Evolutionary conservation across 1,284 basidiomycete genomes (phyloP).

Genomic region (Cryptococcus sp.): DNA sequence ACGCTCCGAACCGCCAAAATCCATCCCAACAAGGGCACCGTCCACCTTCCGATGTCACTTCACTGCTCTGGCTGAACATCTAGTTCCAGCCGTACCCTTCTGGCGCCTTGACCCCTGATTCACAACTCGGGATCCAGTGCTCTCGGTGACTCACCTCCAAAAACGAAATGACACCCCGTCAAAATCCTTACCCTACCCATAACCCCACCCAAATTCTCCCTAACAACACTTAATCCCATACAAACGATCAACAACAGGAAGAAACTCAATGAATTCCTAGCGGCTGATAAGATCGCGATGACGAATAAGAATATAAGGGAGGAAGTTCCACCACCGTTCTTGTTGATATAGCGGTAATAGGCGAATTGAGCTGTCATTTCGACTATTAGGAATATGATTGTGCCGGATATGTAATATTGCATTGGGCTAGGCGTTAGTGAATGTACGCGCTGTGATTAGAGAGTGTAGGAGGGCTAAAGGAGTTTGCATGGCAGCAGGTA

Average conservation of each 20-base stretch:
- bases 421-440: constrained; percentile 22
- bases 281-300: constrained; percentile 81
- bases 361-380: constrained; percentile 83
- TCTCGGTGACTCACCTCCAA: constrained; percentile 64
- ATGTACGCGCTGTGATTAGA: not conserved
- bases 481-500: not conserved
- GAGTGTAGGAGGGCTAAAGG: too few species aligned
- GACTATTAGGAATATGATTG: constrained; percentile 80
- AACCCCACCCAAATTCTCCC: constrained; percentile 43
- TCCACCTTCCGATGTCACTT: too few species aligned
- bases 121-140: constrained; percentile 1
- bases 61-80: too few species aligned
- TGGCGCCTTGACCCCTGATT: not conserved
- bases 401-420: constrained; percentile 89
- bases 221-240: constrained; percentile 73
- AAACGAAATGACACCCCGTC: constrained; percentile 70
- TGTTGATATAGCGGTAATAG: constrained; percentile 69
- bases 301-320: constrained; percentile 81
- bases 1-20: too few species aligned
- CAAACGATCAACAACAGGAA: constrained; percentile 91
- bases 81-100: too few species aligned
- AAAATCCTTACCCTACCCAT: constrained; percentile 46
- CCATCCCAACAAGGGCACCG: too few species aligned
- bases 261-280: constrained; percentile 87
- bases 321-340: constrained; percentile 69